Conservation (phyloP, 2,329 filamentous ascomycete species). For the Golovinomyces cichoracearum region DNA sequence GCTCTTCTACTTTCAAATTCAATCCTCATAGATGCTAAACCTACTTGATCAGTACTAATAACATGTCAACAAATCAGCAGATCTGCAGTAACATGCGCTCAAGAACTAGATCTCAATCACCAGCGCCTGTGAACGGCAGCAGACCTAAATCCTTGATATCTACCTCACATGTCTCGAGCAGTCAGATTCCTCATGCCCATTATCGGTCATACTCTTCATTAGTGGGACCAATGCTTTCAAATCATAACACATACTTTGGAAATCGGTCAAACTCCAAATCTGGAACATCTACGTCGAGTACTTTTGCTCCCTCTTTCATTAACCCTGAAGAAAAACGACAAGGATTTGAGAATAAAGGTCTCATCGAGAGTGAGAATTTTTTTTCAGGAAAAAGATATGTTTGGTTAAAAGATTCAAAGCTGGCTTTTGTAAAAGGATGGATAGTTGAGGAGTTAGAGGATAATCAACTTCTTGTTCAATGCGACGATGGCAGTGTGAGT, state of each 20-base stretch:
- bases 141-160: constrained; percentile 57
- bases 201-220: constrained; percentile 39
- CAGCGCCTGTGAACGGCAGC: constrained; percentile 25
- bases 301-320: constrained; percentile 92
- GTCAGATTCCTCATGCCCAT: constrained; percentile 20
- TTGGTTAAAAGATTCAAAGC: constrained; percentile 71
- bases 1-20: background rate
- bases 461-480: constrained; percentile 58
- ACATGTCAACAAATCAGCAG: background rate
- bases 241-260: constrained; percentile 12
- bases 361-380: constrained; percentile 92
- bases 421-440: constrained; percentile 79
- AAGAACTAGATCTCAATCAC: constrained; percentile 41
- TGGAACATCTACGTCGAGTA: constrained; percentile 39
- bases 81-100: constrained; percentile 54
- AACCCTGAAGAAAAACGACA: constrained; percentile 52
- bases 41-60: background rate
- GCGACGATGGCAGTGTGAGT: constrained; percentile 68
- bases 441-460: constrained; percentile 55
- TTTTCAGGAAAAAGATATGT: constrained; percentile 97
- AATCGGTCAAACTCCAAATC: constrained; percentile 37
- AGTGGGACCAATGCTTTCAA: constrained; percentile 16
- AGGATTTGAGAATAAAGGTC: constrained; percentile 29
- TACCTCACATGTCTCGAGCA: constrained; percentile 15
- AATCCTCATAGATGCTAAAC: background rate